Base-by-base conservation (phyloP, 2,329 filamentous ascomycete species). In the Helotiales sp. region DNA sequence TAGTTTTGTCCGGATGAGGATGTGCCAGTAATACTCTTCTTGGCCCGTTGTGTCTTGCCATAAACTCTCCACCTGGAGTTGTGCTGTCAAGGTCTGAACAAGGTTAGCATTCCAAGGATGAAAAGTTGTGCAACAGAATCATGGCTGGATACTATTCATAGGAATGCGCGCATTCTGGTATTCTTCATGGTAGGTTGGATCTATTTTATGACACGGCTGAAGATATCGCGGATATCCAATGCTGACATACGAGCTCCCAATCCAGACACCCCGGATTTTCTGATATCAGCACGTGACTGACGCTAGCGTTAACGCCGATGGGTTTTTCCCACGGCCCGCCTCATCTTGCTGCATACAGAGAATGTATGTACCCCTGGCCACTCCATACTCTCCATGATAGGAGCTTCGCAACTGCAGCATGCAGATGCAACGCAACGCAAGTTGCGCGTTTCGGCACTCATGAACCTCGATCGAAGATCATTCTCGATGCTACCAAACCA, bases 131-230 rank as follows among this genome's bases (percentile, higher is more conserved):
- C 51, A 25, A n/a, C 22, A 44, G 52, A 27, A 7, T 53, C 49
- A 57, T 57, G 33, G 42, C 25, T 25, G 36, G 38, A 46, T 54
- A 46, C 46, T 55, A 52, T 58, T 52, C 46, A 46, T 29, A 55
- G 38, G 24, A 10, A 7, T 24, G 46, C 5, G 25, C 31, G 46
- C 46, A 48, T 17, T 44, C 22, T 44, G 40, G 5, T 44, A 13
- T 10, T 19, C 22, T 9, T 44, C 22, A 10, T 25, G 40, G 27
- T 24, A 44, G 40, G 40, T 15, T 13, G 19, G 40, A 25, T 25
- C 22, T 44, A 27, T 25, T 44, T 27, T 13, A 44, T 44, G 40
- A 31, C 46, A 51, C 55, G 34, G 50, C 42, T 54, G 17, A 25
- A 44, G 27, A 49, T 44, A 42, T 15, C 13, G 33, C 33, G 17